phyloP scores from a whole-genome alignment of 1,284 basidiomycete genomes.

The Pascua sp. region DNA sequence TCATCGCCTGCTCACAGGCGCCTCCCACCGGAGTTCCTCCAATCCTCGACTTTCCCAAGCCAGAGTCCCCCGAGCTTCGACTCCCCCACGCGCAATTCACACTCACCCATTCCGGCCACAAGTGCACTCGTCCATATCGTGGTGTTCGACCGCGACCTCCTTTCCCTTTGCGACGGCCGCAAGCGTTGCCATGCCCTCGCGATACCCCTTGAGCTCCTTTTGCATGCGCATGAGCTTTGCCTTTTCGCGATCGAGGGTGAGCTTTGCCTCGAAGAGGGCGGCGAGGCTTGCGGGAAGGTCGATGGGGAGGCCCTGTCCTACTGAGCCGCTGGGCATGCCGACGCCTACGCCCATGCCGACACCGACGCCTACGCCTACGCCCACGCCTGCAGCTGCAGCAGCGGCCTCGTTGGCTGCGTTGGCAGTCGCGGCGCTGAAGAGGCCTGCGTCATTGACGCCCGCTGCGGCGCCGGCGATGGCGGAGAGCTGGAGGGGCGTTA shows the following conservation, averaged over 20 bases:
- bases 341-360: background rate
- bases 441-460: conserved; percentile 32
- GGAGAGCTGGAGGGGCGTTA: conserved; percentile 38
- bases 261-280: conserved; percentile 47
- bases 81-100: too few species aligned
- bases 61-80: too few species aligned
- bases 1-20: too few species aligned
- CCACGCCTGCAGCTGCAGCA: background rate
- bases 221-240: conserved; percentile 48
- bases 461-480: conserved; percentile 43
- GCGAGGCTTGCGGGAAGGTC: conserved; percentile 45
- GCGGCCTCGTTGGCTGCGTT: background rate
- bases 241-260: conserved; percentile 48
- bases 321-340: background rate
- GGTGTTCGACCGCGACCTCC: conserved; percentile 26
- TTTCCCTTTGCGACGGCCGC: conserved; percentile 21
- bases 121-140: conserved; percentile 37
- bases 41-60: too few species aligned
- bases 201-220: conserved; percentile 46
- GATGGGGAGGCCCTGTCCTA: conserved; percentile 26
- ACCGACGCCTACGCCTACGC: conserved; percentile 2
- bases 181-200: conserved; percentile 26
- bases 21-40: too few species aligned
- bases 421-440: conserved; percentile 16
- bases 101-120: conserved; percentile 36